Evolutionary conservation across 352 stramenopile species (phyloP).

Genomic region (Phytophthora pisi): DNA sequence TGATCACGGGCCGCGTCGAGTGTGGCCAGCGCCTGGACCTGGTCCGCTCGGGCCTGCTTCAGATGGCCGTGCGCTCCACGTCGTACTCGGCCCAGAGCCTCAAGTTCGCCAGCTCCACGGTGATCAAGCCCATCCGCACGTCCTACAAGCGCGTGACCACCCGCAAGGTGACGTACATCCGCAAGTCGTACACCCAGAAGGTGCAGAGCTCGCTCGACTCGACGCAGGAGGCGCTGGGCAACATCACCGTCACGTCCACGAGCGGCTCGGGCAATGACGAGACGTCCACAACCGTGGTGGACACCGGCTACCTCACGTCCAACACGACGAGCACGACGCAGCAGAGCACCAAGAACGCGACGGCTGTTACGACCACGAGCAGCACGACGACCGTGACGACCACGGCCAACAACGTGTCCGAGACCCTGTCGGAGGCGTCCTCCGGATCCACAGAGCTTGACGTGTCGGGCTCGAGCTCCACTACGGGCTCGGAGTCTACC

Average conservation of each 20-base stretch:
- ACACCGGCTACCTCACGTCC: constrained; percentile 40
- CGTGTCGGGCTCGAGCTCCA: constrained; percentile 26
- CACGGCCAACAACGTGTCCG: constrained; percentile 30
- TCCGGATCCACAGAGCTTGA: constrained; percentile 29
- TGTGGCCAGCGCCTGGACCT: constrained; percentile 61
- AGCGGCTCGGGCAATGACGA: constrained; percentile 19
- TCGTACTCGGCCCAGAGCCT: constrained; percentile 54
- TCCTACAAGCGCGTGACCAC: constrained; percentile 46
- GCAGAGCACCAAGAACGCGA: constrained; percentile 23
- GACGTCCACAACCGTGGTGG: constrained; percentile 32
- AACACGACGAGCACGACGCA: constrained; percentile 36
- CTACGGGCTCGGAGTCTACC: constrained; percentile 4
- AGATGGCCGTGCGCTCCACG: constrained; percentile 46
- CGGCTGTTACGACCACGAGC: constrained; percentile 30
- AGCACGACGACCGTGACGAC: constrained; percentile 33
- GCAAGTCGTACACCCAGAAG: constrained; percentile 42
- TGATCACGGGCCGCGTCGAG: constrained; percentile 50
- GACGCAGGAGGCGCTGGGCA: constrained; percentile 31
- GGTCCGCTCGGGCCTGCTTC: constrained; percentile 49
- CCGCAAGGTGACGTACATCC: constrained; percentile 40
- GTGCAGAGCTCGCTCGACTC: constrained; percentile 38
- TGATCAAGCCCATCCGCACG: constrained; percentile 48
- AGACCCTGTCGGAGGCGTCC: constrained; percentile 31
- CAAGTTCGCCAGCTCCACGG: constrained; percentile 47
- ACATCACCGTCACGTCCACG: constrained; percentile 37